Evolutionary conservation across 768 basidiomycete genomes (phyloP), one percentile per base, ranked within the genome.

Genomic region (Inosperma sp.): DNA sequence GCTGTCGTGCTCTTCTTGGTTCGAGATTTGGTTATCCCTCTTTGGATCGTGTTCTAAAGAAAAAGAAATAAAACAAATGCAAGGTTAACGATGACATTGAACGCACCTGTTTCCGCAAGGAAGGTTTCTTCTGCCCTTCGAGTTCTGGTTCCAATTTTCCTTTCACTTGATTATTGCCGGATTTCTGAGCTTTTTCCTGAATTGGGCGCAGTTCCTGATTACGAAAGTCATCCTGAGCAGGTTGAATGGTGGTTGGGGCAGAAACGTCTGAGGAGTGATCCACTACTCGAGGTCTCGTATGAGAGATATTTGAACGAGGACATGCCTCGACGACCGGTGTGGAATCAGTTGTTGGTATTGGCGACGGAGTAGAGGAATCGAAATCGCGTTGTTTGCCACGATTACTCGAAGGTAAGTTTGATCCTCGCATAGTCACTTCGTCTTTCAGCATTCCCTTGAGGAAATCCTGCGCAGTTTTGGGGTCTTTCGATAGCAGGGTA

Each of bases 1-100:
- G 52, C 23, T 35, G 44, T 52, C 42, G 53, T 46, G 41, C 21
- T 47, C 5, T 36, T 19, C 27, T 42, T 31, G 27, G 29, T 40
- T 49, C 58, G 58, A 33, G 43, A 49, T 54, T 67, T 66, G n/a
- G 59, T 49, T 34, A 68, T 62, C 40, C 63, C 62, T 34, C 56
- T 58, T 65, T 62, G 21, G 30, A 55, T 52, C 29, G 33, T 19
- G 9, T 8, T 2, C n/a, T 42, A 8, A 41, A 30, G 23, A 13
- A 5, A 16, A 33, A 21, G 9, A 12, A 19, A 51, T 41, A 36
- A 53, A 42, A 53, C 19, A 29, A 50, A 54, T 47, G 48, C 34
- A 37, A 50, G 49, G 59, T 56, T 55, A 61, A 57, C 59, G 59
- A 60, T 51, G 49, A 26, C 56, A 25, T 42, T 37, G 34, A 36